Evolutionary conservation across 768 basidiomycete genomes (phyloP), one percentile per base, ranked within the genome.

Genomic region (Suillus subaureus): DNA sequence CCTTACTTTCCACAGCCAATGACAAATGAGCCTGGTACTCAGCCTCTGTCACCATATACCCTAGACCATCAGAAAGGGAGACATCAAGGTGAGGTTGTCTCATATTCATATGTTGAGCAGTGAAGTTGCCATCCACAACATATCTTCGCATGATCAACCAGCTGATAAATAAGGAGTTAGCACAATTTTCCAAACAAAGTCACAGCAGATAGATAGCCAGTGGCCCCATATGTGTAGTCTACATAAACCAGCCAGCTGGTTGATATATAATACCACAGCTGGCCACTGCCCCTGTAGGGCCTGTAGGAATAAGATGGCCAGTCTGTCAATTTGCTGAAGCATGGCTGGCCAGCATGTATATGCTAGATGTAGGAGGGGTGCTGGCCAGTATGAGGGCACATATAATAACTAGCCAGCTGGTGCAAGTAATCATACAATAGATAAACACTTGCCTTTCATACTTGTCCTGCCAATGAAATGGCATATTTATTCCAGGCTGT

Each of bases 401-500:
- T 23, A 47, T 1, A 47, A 47, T 47, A 47, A 23, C 45, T 2
- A 47, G 6, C 2, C 2, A 4, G 26, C n/a, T n/a, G n/a, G n/a
- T n/a, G n/a, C n/a, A n/a, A n/a, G n/a, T n/a, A n/a, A n/a, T 6
- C n/a, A 23, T 47, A 2, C 2, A 49, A 23, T 26, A 49, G 47
- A 49, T 49, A 49, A 49, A 6, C 23, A 49, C 58, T 61, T 40
- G 47, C 68, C 37, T 65, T 37, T 52, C 13, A 39, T 64, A 55
- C 8, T 68, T 61, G 1, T 55, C 2, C 23, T 63, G 37, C 76
- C 75, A 77, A 33, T 72, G 33, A 2, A 37, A 33, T 2, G 72
- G 71, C 3, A 76, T 31, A 57, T 78, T 78, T 4, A 72, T 61
- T 0, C 67, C 67, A 0, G 72, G 72, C 47, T 75, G 75, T 0